Evolutionary conservation across 495 filamentous ascomycete genomes (phyloP), one percentile per base, ranked within the genome.

Genomic region (Xylaria acuta): DNA sequence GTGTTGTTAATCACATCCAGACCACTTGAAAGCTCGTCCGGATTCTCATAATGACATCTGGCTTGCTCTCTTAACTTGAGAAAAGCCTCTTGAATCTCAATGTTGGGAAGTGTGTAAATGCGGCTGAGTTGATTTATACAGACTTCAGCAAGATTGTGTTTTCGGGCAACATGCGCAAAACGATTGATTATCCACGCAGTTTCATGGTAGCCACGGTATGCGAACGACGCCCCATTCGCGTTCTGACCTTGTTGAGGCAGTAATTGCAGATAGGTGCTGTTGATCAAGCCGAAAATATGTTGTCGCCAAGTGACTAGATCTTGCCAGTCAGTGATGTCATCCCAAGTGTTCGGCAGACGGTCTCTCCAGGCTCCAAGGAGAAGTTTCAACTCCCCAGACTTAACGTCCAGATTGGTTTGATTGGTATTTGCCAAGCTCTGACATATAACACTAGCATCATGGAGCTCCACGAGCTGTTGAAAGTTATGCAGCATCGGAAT

Each of bases 161-260:
- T 98, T 38, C 97, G 90, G 62, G 97, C 96, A 47, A 99, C 97
- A 77, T 98, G 96, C 3, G 97, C 97, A 77, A 99, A 99, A 25
- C 97, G 88, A 80, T 99, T 99, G 83, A 99, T 99, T 72, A 98
- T 99, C 97, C 97, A 99, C 4, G 97, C 97, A 3, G 96, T 99
- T 79, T 99, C 97, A 75, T 99, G 97, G 76, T 97, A 98, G 62
- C 97, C 97, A 56, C 97, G 90, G 77, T 98, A 99, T 0, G 96
- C 97, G 78, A 94, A 98, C 5, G 95, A 98, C 18, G 85, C 86
- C 20, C 86, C 87, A 72, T 94, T 97, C 22, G 94, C 89, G 70
- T 91, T 94, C 79, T 92, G 92, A 16, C 89, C 90, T 76, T 94
- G 91, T 20, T 87, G 91, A 5, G 94, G 97, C 38, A 98, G 81